Base-by-base conservation (phyloP, 495 filamentous ascomycete genomes). In the Penicillium simplicissimum region DNA sequence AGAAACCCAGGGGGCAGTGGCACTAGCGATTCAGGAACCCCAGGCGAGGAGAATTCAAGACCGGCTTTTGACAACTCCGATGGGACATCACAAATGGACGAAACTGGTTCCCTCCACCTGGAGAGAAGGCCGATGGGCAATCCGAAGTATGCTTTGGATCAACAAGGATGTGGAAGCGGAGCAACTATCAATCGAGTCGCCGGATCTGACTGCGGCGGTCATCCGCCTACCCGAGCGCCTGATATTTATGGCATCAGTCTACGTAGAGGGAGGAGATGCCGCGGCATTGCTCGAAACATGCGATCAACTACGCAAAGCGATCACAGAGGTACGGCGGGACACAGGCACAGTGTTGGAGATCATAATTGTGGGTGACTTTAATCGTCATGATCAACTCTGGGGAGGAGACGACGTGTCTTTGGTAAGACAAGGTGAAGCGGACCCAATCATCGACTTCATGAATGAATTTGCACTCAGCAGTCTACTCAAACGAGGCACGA, bases 371-470 rank as follows among this genome's bases (percentile, higher is more conserved):
- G 42, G 42, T 2, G 42, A 47, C n/a, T 47, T 47, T 17, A 47
- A 47, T 14, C 67, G 65, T 38, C 64, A 73, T 62, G 67, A 78
- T 67, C 65, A 69, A 58, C 65, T 77, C 11, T 79, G 62, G 72
- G 75, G 72, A 67, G 74, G 71, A 67, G 73, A 74, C 53, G 58
- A 68, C n/a, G 63, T 77, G 36, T 62, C 63, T n/a, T 52, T 48
- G 21, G 51, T 35, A 34, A 70, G 67, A 45, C 66, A 76, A 35
- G 73, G 70, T 21, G 67, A 78, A 62, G 74, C 68, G 35, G 71
- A 69, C 55, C 64, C 59, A 42, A 73, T 76, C 40, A 74, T 78
- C 40, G 62, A 77, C 43, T 58, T 76, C 33, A 77, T 76, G 54
- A 71, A 60, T 65, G n/a, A 47, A 47, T 47, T 47, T 47, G n/a